phyloP scores from a whole-genome alignment of 345 rosid species.

The Eucalyptus polybractea region DNA sequence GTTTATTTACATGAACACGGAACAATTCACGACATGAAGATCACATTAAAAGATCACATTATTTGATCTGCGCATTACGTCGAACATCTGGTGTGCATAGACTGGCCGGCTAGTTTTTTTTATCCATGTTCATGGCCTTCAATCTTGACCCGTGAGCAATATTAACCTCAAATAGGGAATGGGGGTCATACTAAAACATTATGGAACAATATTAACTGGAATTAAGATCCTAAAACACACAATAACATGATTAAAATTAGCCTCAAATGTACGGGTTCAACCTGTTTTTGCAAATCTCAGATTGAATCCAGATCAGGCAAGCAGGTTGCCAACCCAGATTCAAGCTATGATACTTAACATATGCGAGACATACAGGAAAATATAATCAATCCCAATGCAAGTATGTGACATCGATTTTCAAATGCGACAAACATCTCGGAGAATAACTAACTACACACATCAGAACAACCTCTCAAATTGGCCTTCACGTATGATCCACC shows the following conservation, averaged over 20 bases:
- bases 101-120: neutral
- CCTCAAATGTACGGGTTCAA: neutral
- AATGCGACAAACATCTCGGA: neutral
- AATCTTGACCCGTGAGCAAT: neutral
- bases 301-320: neutral
- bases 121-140: neutral
- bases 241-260: neutral
- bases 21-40: neutral
- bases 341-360: too few relatives aligned
- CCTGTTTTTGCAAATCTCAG: neutral
- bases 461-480: too few relatives aligned
- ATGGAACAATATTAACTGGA: neutral
- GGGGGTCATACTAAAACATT: neutral
- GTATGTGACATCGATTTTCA: neutral
- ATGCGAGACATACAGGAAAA: neutral
- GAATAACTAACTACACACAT: neutral
- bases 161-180: neutral
- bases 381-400: neutral
- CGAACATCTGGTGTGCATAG: neutral
- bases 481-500: too few relatives aligned
- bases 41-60: neutral
- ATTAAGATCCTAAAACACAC: neutral
- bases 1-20: neutral
- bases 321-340: neutral
- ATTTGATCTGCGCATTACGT: neutral